Evolutionary conservation across 73 alveolate genomes (phyloP).

Genomic region (Blepharisma japonicum): DNA sequence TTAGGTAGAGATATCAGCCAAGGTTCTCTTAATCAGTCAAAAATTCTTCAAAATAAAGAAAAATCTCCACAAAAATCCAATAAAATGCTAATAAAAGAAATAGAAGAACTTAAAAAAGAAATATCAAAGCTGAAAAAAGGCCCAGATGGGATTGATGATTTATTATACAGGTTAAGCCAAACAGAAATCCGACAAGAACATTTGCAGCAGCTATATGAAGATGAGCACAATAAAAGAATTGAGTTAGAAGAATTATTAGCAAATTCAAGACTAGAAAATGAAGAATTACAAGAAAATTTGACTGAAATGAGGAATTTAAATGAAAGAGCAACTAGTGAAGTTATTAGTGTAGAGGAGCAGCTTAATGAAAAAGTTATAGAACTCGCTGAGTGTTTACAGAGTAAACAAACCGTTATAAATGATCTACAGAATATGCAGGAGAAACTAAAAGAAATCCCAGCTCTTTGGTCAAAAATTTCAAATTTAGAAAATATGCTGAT

Average conservation of each 20-base stretch:
- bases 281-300: neutral
- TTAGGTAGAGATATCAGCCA: neutral
- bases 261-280: neutral
- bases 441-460: no score
- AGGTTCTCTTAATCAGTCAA: no score
- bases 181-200: conserved; percentile 2
- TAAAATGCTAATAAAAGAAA: neutral
- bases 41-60: neutral
- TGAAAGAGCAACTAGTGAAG: no score
- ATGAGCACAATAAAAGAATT: neutral
- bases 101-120: conserved; percentile 24
- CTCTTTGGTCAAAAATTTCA: no score
- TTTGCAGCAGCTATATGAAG: neutral
- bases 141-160: conserved; percentile 26
- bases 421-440: no score
- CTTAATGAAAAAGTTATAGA: no score
- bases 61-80: neutral
- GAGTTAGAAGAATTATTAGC: neutral
- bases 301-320: no score
- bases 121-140: neutral
- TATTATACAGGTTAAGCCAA: conserved; percentile 5
- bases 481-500: neutral
- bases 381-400: no score
- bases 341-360: no score
- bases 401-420: no score